Evolutionary conservation across 108 stramenopile genomes (phyloP).

Genomic region (Pseudonitzschia delicatissima): DNA sequence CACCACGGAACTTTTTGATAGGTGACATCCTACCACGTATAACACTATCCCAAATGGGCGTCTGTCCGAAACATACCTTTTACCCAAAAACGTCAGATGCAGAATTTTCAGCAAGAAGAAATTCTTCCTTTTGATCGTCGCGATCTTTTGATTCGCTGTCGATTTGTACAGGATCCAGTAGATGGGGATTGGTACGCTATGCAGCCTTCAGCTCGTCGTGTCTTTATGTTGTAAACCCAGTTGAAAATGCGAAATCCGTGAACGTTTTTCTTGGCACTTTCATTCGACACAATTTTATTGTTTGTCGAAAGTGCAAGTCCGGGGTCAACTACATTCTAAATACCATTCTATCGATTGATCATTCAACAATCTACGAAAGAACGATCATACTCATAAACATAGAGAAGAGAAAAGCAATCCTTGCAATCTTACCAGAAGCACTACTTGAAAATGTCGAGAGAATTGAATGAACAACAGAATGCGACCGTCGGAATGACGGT

Average conservation of each 20-base stretch:
- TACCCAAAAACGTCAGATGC: neutral
- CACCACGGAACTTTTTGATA: constrained; percentile 3
- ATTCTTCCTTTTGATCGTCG: neutral
- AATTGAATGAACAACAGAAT: constrained; percentile 86
- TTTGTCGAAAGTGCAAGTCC: neutral
- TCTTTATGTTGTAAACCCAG: no score
- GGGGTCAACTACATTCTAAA: neutral
- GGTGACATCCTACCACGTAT: neutral
- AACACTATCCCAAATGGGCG: neutral
- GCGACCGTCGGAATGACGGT: constrained; percentile 92
- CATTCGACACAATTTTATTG: neutral
- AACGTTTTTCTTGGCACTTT: no score
- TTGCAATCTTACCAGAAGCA: neutral
- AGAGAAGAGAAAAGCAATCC: neutral
- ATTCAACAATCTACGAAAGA: neutral
- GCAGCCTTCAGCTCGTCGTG: neutral
- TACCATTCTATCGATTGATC: neutral
- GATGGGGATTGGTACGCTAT: neutral
- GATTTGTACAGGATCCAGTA: neutral
- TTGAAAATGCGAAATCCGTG: no score
- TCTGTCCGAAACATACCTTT: neutral
- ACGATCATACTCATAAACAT: neutral
- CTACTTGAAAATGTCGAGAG: constrained; percentile 59
- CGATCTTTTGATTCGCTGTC: neutral
- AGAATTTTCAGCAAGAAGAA: neutral